These are phyloP conservation scores for Phytophthora pistaciae DNA, from an alignment of 352 stramenopile genomes.

Conservation along the genomic window DNA sequence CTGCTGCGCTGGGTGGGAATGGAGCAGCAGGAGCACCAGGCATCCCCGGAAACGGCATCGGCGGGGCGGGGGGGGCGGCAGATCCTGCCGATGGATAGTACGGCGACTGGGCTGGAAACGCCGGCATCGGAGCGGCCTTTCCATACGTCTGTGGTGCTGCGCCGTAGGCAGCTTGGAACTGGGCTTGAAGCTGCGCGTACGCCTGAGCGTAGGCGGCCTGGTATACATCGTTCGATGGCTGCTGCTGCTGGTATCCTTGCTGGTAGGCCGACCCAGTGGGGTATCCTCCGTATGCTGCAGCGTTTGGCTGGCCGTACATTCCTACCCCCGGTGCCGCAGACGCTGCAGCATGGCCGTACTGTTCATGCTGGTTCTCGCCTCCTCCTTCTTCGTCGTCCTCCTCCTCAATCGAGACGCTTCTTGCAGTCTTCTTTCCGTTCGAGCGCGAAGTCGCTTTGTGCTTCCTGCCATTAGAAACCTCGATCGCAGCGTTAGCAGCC, in stretches of 20 bases:
- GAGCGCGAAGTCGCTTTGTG: constrained; percentile 19
- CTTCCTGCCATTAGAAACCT: constrained; percentile 26
- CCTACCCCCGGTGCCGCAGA: constrained; percentile 10
- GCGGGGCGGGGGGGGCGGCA: constrained; percentile 28
- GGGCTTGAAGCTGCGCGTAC: constrained; percentile 69
- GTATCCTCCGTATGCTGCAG: constrained; percentile 11
- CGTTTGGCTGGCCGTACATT: constrained; percentile 23
- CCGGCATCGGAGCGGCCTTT: constrained; percentile 20
- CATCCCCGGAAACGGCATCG: constrained; percentile 38
- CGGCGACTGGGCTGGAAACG: constrained; percentile 27
- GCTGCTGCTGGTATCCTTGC: constrained; percentile 22
- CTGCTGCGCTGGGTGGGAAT: constrained; percentile 26
- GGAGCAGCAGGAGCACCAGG: constrained; percentile 20
- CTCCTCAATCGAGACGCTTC: constrained; percentile 31
- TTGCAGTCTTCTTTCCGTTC: constrained; percentile 31
- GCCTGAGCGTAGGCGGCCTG: constrained; percentile 75
- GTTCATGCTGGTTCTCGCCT: constrained; percentile 1
- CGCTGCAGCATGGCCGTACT: not conserved
- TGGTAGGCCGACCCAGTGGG: constrained; percentile 6
- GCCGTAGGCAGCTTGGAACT: constrained; percentile 54
- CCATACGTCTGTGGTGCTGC: constrained; percentile 31
- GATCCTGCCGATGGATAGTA: constrained; percentile 34
- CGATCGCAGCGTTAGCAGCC: not conserved
- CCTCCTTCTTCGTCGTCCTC: constrained; percentile 21
- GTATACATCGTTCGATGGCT: constrained; percentile 53